Evolutionary conservation across 805 yeast genomes (phyloP).

Genomic region (Lipomyces spencermartinsiae): DNA sequence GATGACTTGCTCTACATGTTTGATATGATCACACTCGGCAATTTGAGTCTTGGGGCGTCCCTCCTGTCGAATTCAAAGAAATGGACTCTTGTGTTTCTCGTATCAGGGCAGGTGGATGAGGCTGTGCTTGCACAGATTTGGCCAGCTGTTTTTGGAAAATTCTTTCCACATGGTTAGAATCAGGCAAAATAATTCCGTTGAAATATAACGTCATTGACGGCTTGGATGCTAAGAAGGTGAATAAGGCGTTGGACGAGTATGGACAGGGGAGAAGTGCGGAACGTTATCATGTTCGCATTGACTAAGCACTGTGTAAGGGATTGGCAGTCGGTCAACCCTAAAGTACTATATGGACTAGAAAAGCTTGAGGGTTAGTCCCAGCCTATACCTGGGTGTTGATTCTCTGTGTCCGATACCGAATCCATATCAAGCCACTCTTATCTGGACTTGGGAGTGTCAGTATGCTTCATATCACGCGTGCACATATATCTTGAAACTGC

Average conservation of each 20-base stretch:
- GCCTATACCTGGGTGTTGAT: too few relatives aligned
- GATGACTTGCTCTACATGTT: constrained; percentile 1
- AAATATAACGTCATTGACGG: not conserved
- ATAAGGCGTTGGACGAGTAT: not conserved
- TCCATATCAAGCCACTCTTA: too few relatives aligned
- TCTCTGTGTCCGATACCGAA: too few relatives aligned
- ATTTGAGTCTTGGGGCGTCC: not conserved
- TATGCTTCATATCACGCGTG: too few relatives aligned
- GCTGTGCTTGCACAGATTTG: not conserved
- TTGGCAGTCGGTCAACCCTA: too few relatives aligned
- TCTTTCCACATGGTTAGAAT: not conserved
- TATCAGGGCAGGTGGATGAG: constrained; percentile 1
- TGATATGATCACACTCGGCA: not conserved
- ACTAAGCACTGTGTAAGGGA: not conserved
- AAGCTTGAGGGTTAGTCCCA: too few relatives aligned
- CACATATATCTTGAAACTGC: too few relatives aligned
- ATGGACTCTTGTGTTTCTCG: not conserved
- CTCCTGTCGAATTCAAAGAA: constrained; percentile 4
- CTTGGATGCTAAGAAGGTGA: not conserved
- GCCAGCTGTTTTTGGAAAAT: not conserved
- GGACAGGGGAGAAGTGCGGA: not conserved
- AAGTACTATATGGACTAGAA: too few relatives aligned
- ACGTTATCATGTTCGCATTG: not conserved
- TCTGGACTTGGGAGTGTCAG: too few relatives aligned
- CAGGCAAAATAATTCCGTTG: not conserved